Evolutionary conservation across 208 protist species (phyloP).

Genomic region (Acanthamoeba healyi): DNA sequence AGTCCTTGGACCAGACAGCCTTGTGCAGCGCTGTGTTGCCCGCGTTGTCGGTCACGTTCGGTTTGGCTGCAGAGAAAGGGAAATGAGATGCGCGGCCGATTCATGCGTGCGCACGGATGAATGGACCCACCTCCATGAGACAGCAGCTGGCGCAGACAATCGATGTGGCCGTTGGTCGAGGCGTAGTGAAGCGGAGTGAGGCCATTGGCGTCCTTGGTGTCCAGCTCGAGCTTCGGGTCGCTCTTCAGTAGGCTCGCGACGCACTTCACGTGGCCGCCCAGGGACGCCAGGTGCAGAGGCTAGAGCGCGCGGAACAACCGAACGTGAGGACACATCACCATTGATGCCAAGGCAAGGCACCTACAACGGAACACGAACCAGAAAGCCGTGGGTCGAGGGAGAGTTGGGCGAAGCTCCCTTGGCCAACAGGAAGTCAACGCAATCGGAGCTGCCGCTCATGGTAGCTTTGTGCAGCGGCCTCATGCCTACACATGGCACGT

Average conservation of each 20-base stretch:
- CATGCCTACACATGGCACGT: background rate
- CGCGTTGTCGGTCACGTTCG: background rate
- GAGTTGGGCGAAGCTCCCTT: conserved; percentile 31
- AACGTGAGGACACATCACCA: too few relatives aligned
- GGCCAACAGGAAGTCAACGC: conserved; percentile 22
- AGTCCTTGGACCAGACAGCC: background rate
- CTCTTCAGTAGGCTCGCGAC: background rate
- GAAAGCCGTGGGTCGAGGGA: background rate
- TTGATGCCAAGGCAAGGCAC: too few relatives aligned
- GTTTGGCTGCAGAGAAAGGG: background rate
- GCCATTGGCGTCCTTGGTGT: conserved; percentile 1
- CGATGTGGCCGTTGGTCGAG: background rate
- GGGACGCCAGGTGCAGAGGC: conserved; percentile 4
- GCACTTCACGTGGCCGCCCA: background rate
- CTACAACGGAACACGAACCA: too few relatives aligned
- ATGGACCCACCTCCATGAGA: background rate
- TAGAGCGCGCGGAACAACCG: too few relatives aligned
- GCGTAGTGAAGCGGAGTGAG: conserved; percentile 19
- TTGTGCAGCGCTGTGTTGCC: conserved; percentile 40
- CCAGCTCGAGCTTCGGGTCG: background rate
- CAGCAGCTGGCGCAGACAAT: background rate
- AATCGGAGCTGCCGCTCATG: conserved; percentile 4
- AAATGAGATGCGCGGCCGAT: too few relatives aligned
- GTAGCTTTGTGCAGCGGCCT: background rate
- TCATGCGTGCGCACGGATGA: too few relatives aligned